phyloP scores from a whole-genome alignment of 2,329 filamentous ascomycete species.

The Sporothrix pallida region DNA sequence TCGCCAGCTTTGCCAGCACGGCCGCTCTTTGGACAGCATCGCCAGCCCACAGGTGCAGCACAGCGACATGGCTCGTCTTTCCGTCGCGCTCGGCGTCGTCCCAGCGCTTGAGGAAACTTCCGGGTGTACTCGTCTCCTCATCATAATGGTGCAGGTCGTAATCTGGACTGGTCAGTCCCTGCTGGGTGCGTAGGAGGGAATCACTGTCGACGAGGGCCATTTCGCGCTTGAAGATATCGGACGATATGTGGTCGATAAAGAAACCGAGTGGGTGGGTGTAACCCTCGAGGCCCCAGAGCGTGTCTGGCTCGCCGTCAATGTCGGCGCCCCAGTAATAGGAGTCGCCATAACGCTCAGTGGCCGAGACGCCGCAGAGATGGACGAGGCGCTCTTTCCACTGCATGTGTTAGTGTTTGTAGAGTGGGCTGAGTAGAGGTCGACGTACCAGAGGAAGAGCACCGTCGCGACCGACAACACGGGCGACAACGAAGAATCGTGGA shows the following conservation, averaged over 20 bases:
- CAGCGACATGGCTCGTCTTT: background rate
- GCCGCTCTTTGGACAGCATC: background rate
- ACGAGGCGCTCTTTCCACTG: slow-evolving; percentile 2
- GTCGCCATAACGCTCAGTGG: background rate
- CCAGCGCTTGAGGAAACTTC: slow-evolving; percentile 4
- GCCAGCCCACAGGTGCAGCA: background rate
- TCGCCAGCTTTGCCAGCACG: background rate
- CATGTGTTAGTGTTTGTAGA: background rate
- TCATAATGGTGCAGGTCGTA: slow-evolving; percentile 8
- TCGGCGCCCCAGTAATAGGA: slow-evolving; percentile 9
- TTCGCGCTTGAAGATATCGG: slow-evolving; percentile 6
- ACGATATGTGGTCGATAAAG: slow-evolving; percentile 7
- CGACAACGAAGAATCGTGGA: background rate
- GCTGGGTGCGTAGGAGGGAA: background rate
- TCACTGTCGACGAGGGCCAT: slow-evolving; percentile 5
- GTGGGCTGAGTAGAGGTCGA: background rate
- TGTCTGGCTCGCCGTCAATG: slow-evolving; percentile 1
- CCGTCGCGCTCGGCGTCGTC: slow-evolving; percentile 10
- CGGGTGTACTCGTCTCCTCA: background rate
- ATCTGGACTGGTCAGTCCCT: background rate
- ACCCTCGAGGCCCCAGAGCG: background rate
- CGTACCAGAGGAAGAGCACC: background rate
- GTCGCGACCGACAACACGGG: background rate
- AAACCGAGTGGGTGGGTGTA: background rate
- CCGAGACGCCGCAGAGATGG: slow-evolving; percentile 1